These are phyloP conservation scores for Uromyces viciae-fabae DNA, from an alignment of 1,284 basidiomycete species.

Conservation along the genomic window DNA sequence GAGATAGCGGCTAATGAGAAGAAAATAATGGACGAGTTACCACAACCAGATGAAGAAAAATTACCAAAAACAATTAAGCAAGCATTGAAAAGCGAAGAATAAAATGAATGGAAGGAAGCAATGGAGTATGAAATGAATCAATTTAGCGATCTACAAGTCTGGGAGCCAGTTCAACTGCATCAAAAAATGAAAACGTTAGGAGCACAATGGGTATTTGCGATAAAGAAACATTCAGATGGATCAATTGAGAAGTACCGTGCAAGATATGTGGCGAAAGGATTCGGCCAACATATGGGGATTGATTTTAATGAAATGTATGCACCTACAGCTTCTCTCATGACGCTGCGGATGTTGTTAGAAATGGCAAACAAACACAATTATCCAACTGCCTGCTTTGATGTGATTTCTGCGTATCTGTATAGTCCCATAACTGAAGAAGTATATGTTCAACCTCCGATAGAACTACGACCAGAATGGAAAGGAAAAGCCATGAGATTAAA, in stretches of 20 bases:
- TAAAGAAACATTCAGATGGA: background rate
- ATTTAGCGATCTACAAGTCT: background rate
- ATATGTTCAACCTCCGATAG: too few relatives aligned
- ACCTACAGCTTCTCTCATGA: background rate
- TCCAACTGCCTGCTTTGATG: background rate
- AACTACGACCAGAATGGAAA: background rate
- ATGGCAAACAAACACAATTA: background rate
- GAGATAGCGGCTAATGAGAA: background rate
- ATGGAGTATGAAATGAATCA: background rate
- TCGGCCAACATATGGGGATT: background rate
- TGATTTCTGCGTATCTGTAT: background rate
- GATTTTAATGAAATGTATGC: conserved; percentile 16
- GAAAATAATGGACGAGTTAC: background rate
- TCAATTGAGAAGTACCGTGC: background rate
- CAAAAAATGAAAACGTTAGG: background rate
- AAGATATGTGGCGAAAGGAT: conserved; percentile 1
- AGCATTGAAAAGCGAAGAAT: background rate
- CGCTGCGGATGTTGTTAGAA: background rate
- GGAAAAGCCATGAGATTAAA: conserved; percentile 12
- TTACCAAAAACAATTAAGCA: background rate
- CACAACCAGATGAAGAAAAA: background rate
- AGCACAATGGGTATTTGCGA: conserved; percentile 11
- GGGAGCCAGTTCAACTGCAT: background rate
- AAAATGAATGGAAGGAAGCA: background rate
- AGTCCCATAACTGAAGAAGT: background rate